These are phyloP conservation scores for Penicillium hordei DNA, from an alignment of 2,329 filamentous ascomycete species.

Conservation along the genomic window DNA sequence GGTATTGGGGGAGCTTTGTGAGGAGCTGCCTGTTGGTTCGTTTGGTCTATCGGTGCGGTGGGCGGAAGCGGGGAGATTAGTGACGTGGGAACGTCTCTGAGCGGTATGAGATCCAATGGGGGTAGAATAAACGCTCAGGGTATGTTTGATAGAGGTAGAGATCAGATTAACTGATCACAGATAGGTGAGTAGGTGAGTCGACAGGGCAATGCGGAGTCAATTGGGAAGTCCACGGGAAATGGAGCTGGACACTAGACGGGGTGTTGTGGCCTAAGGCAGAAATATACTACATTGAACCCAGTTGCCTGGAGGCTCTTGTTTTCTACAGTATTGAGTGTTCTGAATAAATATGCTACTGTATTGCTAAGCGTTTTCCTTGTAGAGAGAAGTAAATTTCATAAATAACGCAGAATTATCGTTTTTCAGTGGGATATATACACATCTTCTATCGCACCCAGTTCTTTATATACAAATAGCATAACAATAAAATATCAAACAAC, in stretches of 20 bases:
- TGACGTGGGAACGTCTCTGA: constrained; percentile 6
- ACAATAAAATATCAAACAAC: constrained; percentile 1
- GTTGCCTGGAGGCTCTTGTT: neutral
- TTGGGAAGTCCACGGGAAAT: constrained; percentile 4
- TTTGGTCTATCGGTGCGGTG: constrained; percentile 16
- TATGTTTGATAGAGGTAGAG: neutral
- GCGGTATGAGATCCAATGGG: neutral
- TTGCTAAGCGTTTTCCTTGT: neutral
- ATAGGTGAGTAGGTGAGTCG: neutral
- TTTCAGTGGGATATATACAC: neutral
- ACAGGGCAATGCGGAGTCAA: constrained; percentile 3
- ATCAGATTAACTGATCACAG: constrained; percentile 26
- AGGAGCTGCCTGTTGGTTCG: neutral
- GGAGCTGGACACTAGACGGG: constrained; percentile 4
- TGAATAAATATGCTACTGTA: neutral
- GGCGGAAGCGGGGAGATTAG: constrained; percentile 20
- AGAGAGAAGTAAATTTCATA: neutral
- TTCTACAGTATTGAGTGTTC: neutral
- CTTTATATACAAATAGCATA: constrained; percentile 1
- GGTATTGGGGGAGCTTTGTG: neutral
- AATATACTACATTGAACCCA: neutral
- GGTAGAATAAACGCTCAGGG: neutral
- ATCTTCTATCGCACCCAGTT: neutral
- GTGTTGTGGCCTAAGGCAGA: constrained; percentile 4
- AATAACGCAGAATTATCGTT: neutral